These are phyloP conservation scores for Mucor lusitanicus DNA, from an alignment of 371 early-diverging fungal species.

Conservation along the genomic window DNA sequence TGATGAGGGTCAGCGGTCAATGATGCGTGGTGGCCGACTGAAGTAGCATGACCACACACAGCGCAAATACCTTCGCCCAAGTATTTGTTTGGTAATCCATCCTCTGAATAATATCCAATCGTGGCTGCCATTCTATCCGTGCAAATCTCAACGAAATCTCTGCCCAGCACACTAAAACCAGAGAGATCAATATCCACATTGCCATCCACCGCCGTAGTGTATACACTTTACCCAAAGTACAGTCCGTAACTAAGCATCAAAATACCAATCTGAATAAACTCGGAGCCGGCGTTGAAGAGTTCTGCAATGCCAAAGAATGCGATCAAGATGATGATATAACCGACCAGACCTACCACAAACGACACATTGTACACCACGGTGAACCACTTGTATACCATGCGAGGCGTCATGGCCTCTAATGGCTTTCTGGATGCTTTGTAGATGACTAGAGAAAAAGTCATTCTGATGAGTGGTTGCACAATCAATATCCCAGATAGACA, in stretches of 20 bases:
- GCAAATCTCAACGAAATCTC: conserved; percentile 86
- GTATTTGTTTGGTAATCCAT: conserved; percentile 70
- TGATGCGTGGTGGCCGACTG: conserved; percentile 8
- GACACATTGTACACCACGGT: conserved; percentile 64
- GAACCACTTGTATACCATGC: conserved; percentile 75
- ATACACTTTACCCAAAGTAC: conserved; percentile 65
- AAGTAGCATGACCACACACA: conserved; percentile 72
- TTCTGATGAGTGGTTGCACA: no score
- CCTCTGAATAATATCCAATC: conserved; percentile 75
- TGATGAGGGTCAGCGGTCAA: conserved; percentile 27
- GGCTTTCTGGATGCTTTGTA: conserved; percentile 63
- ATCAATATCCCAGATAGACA: conserved; percentile 12
- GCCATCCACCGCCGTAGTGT: no score
- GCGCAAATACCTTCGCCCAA: conserved; percentile 79
- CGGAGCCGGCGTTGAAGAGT: conserved; percentile 40
- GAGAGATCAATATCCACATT: neutral
- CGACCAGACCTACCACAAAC: conserved; percentile 63
- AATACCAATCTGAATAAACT: conserved; percentile 51
- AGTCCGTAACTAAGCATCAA: conserved; percentile 63
- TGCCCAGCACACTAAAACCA: conserved; percentile 62
- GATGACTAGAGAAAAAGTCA: conserved; percentile 40
- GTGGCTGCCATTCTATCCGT: conserved; percentile 82
- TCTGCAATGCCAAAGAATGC: conserved; percentile 62
- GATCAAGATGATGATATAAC: conserved; percentile 59
- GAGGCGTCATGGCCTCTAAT: conserved; percentile 67